Conservation (phyloP, 805 yeast genomes). For the Pichia californica region DNA sequence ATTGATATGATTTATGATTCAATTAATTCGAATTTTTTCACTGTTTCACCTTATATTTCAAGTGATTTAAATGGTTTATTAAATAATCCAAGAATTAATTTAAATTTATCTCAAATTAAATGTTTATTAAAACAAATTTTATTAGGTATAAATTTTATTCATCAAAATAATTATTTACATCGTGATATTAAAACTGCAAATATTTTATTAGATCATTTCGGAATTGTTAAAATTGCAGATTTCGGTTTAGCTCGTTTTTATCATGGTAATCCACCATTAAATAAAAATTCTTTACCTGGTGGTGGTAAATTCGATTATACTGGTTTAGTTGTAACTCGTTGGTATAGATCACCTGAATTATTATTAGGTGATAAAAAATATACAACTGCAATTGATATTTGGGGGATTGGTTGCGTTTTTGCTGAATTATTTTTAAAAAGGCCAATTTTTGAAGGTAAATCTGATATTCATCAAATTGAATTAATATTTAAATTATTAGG, state of each 20-base stretch:
- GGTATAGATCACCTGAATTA: constrained; percentile 97
- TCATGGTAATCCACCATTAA: constrained; percentile 31
- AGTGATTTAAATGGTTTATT: constrained; percentile 86
- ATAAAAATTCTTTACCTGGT: constrained; percentile 34
- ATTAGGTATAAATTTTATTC: constrained; percentile 77
- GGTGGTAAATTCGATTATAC: constrained; percentile 51
- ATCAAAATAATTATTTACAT: constrained; percentile 56
- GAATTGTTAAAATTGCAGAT: constrained; percentile 85
- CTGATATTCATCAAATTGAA: constrained; percentile 85
- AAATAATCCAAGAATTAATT: constrained; percentile 63
- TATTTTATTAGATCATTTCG: constrained; percentile 68
- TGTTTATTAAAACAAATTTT: constrained; percentile 75
- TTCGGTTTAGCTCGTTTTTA: constrained; percentile 81
- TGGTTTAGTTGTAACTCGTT: constrained; percentile 81
- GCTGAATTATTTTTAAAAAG: constrained; percentile 79
- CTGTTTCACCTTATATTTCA: constrained; percentile 90
- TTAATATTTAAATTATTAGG: constrained; percentile 79
- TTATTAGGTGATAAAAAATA: constrained; percentile 78
- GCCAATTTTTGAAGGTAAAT: constrained; percentile 80
- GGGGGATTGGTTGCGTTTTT: constrained; percentile 97
- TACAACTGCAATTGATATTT: constrained; percentile 92
- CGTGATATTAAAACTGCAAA: constrained; percentile 97
- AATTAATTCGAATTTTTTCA: constrained; percentile 49
- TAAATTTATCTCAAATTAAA: constrained; percentile 68
- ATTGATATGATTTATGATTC: constrained; percentile 68